Conservation (phyloP, 2,329 filamentous ascomycete species). For the Erysiphe neolycopersici region DNA sequence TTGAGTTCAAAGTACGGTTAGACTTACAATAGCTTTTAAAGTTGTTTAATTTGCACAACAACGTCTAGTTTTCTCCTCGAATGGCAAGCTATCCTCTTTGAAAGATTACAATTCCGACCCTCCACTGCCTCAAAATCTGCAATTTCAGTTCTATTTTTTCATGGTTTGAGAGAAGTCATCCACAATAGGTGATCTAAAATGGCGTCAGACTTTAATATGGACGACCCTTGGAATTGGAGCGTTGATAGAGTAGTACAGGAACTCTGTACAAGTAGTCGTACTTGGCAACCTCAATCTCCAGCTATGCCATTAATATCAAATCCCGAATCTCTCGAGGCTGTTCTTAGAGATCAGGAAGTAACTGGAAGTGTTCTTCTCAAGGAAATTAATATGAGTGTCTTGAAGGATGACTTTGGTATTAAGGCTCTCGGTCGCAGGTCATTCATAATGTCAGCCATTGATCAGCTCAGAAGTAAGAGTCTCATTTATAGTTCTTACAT, state of each 20-base stretch:
- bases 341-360: conserved; percentile 33
- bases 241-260: conserved; percentile 37
- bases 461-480: conserved; percentile 26
- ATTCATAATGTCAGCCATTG: conserved; percentile 27
- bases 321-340: conserved; percentile 22
- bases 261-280: conserved; percentile 28
- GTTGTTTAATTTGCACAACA: no score
- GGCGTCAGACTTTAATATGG: conserved; percentile 7
- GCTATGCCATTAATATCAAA: conserved; percentile 19
- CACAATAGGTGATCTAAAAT: neutral
- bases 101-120: neutral
- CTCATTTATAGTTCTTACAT: conserved; percentile 17
- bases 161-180: neutral
- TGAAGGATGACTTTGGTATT: conserved; percentile 9
- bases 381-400: conserved; percentile 5
- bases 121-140: neutral
- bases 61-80: neutral
- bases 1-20: no score
- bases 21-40: no score
- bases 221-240: conserved; percentile 53
- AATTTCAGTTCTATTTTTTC: neutral
- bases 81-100: neutral
- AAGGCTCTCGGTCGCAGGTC: conserved; percentile 6
- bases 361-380: conserved; percentile 7
- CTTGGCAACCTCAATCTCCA: conserved; percentile 18